phyloP scores from a whole-genome alignment of 257 asterid genomes.

The Solanum paucissectum region DNA sequence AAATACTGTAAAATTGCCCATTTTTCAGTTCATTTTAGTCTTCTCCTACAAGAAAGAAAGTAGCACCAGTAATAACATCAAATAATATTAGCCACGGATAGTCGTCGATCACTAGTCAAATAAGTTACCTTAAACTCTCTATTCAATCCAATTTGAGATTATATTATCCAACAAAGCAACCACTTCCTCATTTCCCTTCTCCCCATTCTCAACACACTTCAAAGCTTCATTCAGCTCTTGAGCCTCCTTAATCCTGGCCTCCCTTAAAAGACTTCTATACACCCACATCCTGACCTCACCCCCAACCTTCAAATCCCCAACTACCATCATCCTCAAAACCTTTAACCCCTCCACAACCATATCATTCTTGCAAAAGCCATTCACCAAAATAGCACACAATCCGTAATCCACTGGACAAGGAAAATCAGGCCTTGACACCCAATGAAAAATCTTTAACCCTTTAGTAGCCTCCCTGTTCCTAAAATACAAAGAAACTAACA shows the following conservation, averaged over 20 bases:
- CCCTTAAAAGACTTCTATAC: slow-evolving; percentile 42
- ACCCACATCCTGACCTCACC: slow-evolving; percentile 19
- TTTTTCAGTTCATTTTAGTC: background rate
- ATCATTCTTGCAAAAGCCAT: slow-evolving; percentile 32
- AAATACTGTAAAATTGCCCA: background rate
- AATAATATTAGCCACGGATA: background rate
- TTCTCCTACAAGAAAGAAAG: background rate
- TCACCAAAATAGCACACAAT: slow-evolving; percentile 21
- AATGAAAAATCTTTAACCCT: slow-evolving; percentile 40
- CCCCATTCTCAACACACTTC: slow-evolving; percentile 3
- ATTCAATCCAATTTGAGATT: slow-evolving; percentile 37
- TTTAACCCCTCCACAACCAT: slow-evolving; percentile 36
- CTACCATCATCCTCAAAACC: slow-evolving; percentile 39
- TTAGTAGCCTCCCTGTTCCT: slow-evolving; percentile 13
- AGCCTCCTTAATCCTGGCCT: slow-evolving; percentile 54
- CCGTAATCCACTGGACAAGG: slow-evolving; percentile 17
- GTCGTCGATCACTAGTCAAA: background rate
- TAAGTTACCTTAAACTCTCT: background rate
- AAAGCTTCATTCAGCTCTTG: slow-evolving; percentile 29
- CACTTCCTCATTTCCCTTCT: slow-evolving; percentile 20
- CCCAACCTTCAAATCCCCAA: slow-evolving; percentile 23
- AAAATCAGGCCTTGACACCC: slow-evolving; percentile 41
- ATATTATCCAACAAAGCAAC: slow-evolving; percentile 26
- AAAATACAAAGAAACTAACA: slow-evolving; percentile 25
- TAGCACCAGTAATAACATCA: background rate